These are phyloP conservation scores for Nectriaceae sp. DNA, from an alignment of 2,329 filamentous ascomycete species.

Conservation along the genomic window DNA sequence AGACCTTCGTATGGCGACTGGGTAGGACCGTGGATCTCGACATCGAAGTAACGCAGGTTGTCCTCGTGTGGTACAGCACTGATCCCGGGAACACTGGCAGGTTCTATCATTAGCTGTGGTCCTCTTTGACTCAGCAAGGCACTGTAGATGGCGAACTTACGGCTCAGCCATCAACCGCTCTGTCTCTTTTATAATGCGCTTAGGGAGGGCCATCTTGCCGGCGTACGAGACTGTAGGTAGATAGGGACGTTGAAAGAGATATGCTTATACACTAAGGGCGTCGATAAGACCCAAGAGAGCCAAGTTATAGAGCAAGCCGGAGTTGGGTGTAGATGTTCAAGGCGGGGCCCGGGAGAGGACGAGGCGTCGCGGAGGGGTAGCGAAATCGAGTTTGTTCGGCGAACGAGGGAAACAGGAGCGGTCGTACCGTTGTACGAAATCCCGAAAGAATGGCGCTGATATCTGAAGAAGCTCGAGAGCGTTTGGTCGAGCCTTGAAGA, in stretches of 20 bases:
- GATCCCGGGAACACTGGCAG: conserved; percentile 84
- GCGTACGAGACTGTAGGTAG: neutral
- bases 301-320: neutral
- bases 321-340: neutral
- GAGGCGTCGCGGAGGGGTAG: neutral
- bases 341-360: neutral
- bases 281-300: neutral
- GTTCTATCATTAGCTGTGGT: conserved; percentile 22
- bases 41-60: conserved; percentile 97
- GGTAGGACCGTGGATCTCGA: conserved; percentile 89
- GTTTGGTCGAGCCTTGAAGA: neutral
- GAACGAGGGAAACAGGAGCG: neutral
- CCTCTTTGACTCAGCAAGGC: too few relatives aligned
- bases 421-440: neutral
- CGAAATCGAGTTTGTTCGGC: neutral
- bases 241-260: neutral
- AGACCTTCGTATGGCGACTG: conserved; percentile 94
- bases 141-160: conserved; percentile 62
- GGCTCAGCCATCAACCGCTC: conserved; percentile 96
- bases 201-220: conserved; percentile 60
- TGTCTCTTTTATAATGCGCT: conserved; percentile 98
- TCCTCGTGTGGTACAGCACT: conserved; percentile 95
- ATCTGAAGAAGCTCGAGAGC: neutral
- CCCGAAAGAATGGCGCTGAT: neutral
- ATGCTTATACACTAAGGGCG: neutral